Evolutionary conservation across 2,329 filamentous ascomycete genomes (phyloP).

Genomic region (Diaporthe aspalathi): DNA sequence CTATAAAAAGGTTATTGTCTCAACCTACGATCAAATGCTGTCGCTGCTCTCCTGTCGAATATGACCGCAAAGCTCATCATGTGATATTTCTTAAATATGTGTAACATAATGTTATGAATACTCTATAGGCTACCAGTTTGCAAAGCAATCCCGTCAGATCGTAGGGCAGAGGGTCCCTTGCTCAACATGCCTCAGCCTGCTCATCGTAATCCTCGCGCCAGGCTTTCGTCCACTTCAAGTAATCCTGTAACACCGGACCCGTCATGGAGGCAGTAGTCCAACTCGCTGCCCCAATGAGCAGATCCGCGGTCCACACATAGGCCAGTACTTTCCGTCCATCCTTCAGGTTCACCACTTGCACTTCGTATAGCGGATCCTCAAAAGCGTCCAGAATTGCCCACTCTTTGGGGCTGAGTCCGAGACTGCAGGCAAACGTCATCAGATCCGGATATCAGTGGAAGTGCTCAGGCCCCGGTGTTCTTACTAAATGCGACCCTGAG

Average conservation of each 20-base stretch:
- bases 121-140: too few species aligned
- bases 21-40: too few species aligned
- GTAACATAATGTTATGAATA: neutral
- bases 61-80: too few species aligned
- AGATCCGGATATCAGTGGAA: neutral
- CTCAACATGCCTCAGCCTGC: neutral
- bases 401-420: conserved; percentile 23
- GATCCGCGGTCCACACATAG: conserved; percentile 21
- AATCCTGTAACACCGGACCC: neutral
- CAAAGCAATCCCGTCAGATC: neutral
- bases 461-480: neutral
- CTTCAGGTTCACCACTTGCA: conserved; percentile 26
- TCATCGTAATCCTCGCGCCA: conserved; percentile 20
- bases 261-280: conserved; percentile 16
- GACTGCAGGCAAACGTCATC: neutral
- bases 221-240: neutral
- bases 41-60: too few species aligned
- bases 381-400: conserved; percentile 38
- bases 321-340: conserved; percentile 19
- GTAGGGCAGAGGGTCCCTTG: neutral
- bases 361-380: conserved; percentile 36
- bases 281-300: neutral
- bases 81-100: too few species aligned
- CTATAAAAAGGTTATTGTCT: too few species aligned
- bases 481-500: conserved; percentile 34